A percentile compares a stretch with the other conserved stretches of the same genome.
Conservation (phyloP, 139 green algal species). For the Zygnema circumcarinatum region DNA sequence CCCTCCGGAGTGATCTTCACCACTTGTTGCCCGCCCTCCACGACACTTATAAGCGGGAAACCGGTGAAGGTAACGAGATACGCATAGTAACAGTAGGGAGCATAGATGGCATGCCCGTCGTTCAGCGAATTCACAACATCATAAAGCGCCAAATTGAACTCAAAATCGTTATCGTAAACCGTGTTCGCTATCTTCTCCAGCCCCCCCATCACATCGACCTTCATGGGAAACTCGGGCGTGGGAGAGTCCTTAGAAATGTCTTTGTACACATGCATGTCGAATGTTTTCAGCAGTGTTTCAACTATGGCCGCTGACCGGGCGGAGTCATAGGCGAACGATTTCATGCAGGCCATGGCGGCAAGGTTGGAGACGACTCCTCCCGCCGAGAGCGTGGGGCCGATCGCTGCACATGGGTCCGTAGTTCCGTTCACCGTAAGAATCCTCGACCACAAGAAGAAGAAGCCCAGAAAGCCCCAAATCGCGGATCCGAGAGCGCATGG, state of each 20-base stretch:
- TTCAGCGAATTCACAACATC: background rate
- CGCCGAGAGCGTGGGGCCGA: background rate
- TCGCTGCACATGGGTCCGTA: background rate
- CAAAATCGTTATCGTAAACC: background rate
- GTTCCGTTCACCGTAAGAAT: background rate
- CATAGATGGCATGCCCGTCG: background rate
- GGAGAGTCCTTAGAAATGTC: background rate
- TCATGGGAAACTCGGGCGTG: background rate
- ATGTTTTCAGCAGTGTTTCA: background rate
- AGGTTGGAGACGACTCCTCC: background rate
- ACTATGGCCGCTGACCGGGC: background rate
- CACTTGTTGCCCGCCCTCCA: background rate
- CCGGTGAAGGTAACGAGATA: background rate
- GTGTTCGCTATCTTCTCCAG: background rate
- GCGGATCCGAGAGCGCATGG: too few relatives aligned
- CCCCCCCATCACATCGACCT: background rate
- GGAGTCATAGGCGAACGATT: background rate
- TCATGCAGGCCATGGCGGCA: background rate
- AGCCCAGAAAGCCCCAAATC: too few relatives aligned
- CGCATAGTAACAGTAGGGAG: background rate
- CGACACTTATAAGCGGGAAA: background rate
- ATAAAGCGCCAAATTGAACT: background rate
- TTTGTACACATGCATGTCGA: background rate
- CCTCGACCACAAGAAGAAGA: too few relatives aligned
- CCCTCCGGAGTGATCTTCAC: background rate